Base-by-base conservation (phyloP, 2,329 filamentous ascomycete genomes). In the Neopestalotiopsis rosae region DNA sequence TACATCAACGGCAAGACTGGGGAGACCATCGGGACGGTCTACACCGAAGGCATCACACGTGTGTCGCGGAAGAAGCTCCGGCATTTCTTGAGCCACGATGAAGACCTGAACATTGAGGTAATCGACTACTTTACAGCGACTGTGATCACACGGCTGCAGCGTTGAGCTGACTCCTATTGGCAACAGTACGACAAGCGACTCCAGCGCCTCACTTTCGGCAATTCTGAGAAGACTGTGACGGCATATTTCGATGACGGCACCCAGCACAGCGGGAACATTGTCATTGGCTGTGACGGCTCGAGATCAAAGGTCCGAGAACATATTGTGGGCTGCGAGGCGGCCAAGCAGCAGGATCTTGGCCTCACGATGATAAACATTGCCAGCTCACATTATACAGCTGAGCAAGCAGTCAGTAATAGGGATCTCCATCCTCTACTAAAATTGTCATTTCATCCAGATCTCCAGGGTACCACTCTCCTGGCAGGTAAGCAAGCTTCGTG, bases 301-400 rank as follows among this genome's bases (percentile, higher is more conserved):
- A 63, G 34, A 20, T 63, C 61, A 12, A 63, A 63, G 34, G 61
- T 63, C 10, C 61, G 61, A 38, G 61, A 63, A n/a, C 42, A 63
- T 10, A 38, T 63, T 32, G 61, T 42, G 17, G 61, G 61, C 9
- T 14, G 17, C 34, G 61, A 63, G 12, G 61, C 28, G 12, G 61
- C 61, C 20, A 34, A 20, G 5, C 34, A 20, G 20, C 61, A 63
- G 32, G 61, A 63, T 12, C 34, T 63, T 3, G 61, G 38, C 61
- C 12, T 63, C 13, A 38, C 61, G 4, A 42, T 42, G 30, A 42
- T 63, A 12, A 63, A 63, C 13, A 17, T 63, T 24, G 10, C 61
- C 1, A 38, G 20, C n/a, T 17, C 61, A n/a, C 20, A 63, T 24
- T 63, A 38, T 42, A 63, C 14, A 14, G 5, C 1, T 3, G 34